Evolutionary conservation across 2,329 filamentous ascomycete species (phyloP).

Genomic region (Pyrenochaeta sp.): DNA sequence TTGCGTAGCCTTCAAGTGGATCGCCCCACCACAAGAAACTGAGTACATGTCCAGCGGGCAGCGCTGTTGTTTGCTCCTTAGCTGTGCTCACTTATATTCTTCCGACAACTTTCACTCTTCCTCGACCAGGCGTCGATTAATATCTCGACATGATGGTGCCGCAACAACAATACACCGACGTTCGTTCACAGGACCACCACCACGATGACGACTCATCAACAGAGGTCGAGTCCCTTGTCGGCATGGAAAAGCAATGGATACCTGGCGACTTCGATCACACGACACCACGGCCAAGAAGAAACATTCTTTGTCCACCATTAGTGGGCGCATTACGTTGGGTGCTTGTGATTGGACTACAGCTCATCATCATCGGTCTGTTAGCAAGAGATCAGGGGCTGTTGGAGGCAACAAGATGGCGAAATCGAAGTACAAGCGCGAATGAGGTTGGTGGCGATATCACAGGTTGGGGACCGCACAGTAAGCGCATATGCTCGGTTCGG

Average conservation of each 20-base stretch:
- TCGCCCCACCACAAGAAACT: conserved; percentile 6
- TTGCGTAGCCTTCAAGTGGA: conserved; percentile 23
- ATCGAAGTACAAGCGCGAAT: conserved; percentile 32
- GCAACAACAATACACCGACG: conserved; percentile 41
- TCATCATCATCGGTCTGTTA: conserved; percentile 40
- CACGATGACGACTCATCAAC: conserved; percentile 44
- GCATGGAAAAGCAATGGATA: conserved; percentile 38
- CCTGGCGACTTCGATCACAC: conserved; percentile 25
- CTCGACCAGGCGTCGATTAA: conserved; percentile 31
- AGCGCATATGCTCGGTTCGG: background rate
- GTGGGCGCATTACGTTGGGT: conserved; percentile 37
- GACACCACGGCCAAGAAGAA: conserved; percentile 27
- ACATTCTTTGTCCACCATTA: conserved; percentile 17
- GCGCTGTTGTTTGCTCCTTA: conserved; percentile 27
- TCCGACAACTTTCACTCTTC: conserved; percentile 1
- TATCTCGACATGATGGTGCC: conserved; percentile 34
- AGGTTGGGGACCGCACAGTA: conserved; percentile 44
- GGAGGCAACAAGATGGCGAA: conserved; percentile 26
- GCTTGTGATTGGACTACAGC: conserved; percentile 39
- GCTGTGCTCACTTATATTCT: conserved; percentile 38
- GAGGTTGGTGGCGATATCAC: conserved; percentile 46
- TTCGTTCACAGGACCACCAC: conserved; percentile 29
- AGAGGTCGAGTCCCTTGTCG: conserved; percentile 44
- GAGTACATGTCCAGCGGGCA: conserved; percentile 23
- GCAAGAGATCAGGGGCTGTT: conserved; percentile 42